Evolutionary conservation across 2,329 filamentous ascomycete species (phyloP).

Genomic region (Sporothrix schenckii): DNA sequence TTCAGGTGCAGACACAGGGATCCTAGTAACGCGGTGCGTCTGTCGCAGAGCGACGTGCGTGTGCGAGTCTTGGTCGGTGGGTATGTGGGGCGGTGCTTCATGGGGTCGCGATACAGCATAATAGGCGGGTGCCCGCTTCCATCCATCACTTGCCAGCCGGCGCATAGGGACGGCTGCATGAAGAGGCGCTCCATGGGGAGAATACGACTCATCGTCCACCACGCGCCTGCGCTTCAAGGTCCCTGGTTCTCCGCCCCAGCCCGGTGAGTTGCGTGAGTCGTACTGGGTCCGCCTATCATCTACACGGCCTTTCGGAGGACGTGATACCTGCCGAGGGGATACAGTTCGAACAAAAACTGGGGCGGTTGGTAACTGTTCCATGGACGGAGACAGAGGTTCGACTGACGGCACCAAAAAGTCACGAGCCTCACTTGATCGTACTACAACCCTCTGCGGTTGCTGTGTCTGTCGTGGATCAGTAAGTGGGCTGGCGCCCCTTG

Average conservation of each 20-base stretch:
- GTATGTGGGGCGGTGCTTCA: not conserved
- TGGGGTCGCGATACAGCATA: not conserved
- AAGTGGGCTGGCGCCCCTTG: conserved; percentile 12
- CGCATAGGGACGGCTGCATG: not conserved
- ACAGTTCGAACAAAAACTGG: conserved; percentile 36
- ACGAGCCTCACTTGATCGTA: conserved; percentile 40
- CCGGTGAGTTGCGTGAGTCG: conserved; percentile 8
- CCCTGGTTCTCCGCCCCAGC: conserved; percentile 10
- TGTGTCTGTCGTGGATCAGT: not conserved
- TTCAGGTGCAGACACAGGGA: not conserved
- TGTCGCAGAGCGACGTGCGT: not conserved
- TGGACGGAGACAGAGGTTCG: conserved; percentile 38
- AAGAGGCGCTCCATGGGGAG: conserved; percentile 5
- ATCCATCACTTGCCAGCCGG: not conserved
- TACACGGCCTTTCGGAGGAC: not conserved
- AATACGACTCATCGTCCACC: not conserved
- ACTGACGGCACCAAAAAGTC: conserved; percentile 50
- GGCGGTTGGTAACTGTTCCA: conserved; percentile 45
- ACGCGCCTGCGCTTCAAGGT: conserved; percentile 25
- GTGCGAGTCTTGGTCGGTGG: not conserved
- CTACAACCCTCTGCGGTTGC: conserved; percentile 17
- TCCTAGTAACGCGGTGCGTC: not conserved
- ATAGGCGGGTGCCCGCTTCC: not conserved
- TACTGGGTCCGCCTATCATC: not conserved
- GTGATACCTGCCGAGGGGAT: conserved; percentile 28